These are phyloP conservation scores for Dactylonectria macrodidyma DNA, from an alignment of 2,329 filamentous ascomycete species.

Conservation along the genomic window DNA sequence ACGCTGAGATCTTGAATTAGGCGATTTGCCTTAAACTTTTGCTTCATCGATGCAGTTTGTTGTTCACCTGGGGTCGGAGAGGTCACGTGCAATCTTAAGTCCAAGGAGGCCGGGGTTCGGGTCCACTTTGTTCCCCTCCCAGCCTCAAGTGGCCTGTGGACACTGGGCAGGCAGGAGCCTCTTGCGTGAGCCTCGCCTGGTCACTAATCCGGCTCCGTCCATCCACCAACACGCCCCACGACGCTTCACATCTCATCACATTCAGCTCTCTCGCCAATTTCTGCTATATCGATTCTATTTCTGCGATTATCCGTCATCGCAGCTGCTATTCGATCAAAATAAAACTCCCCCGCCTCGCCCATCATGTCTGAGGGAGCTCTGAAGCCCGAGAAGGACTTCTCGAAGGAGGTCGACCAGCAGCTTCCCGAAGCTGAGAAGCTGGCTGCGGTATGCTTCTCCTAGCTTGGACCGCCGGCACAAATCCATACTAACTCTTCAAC, in stretches of 20 bases:
- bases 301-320: not conserved
- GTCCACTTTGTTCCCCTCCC: slow-evolving; percentile 35
- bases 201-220: slow-evolving; percentile 49
- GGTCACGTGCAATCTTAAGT: not conserved
- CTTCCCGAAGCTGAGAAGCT: slow-evolving; percentile 92
- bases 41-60: too few species aligned
- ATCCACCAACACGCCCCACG: slow-evolving; percentile 46
- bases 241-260: slow-evolving; percentile 39
- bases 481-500: slow-evolving; percentile 31
- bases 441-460: slow-evolving; percentile 78
- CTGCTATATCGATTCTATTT: slow-evolving; percentile 6
- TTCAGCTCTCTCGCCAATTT: slow-evolving; percentile 36
- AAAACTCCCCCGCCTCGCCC: slow-evolving; percentile 28
- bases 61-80: too few species aligned
- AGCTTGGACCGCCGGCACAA: not conserved
- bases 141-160: slow-evolving; percentile 35
- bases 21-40: too few species aligned
- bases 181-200: slow-evolving; percentile 56
- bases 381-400: slow-evolving; percentile 99
- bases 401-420: slow-evolving; percentile 93
- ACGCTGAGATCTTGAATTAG: too few species aligned
- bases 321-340: slow-evolving; percentile 17
- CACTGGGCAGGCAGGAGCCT: slow-evolving; percentile 54
- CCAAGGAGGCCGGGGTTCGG: slow-evolving; percentile 12
- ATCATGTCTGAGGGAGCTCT: slow-evolving; percentile 85